phyloP scores from a whole-genome alignment of 2,329 filamentous ascomycete species.

The Cladophialophora chaetospira region DNA sequence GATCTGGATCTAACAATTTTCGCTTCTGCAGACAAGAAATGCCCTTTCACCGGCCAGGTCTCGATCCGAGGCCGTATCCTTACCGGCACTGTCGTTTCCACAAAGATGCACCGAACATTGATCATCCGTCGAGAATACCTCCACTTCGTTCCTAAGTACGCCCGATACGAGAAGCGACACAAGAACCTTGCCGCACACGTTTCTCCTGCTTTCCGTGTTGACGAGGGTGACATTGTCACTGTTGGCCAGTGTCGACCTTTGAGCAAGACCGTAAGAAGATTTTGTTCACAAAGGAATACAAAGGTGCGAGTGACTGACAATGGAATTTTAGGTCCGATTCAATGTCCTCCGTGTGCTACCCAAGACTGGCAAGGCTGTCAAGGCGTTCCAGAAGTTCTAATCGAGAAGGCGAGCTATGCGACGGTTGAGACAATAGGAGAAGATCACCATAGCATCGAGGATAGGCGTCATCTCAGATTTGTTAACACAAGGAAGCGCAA shows the following conservation, averaged over 20 bases:
- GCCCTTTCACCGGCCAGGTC: slow-evolving; percentile 98
- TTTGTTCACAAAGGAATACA: neutral
- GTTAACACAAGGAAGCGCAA: neutral
- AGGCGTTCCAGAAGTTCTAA: slow-evolving; percentile 99
- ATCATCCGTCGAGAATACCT: slow-evolving; percentile 99
- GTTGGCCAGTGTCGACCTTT: slow-evolving; percentile 99
- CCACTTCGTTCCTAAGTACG: slow-evolving; percentile 99
- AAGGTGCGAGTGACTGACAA: neutral
- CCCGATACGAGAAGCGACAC: slow-evolving; percentile 99
- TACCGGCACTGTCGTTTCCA: slow-evolving; percentile 97
- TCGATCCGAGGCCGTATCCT: slow-evolving; percentile 99
- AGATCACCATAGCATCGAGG: neutral
- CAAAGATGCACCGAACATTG: slow-evolving; percentile 99
- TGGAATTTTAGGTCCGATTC: slow-evolving; percentile 77
- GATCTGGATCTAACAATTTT: slow-evolving; percentile 32
- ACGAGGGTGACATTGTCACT: slow-evolving; percentile 98
- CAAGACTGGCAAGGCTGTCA: slow-evolving; percentile 94
- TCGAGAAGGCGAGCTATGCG: slow-evolving; percentile 12
- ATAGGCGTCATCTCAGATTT: neutral
- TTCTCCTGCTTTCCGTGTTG: slow-evolving; percentile 99
- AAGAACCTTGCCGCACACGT: slow-evolving; percentile 99
- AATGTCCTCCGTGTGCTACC: slow-evolving; percentile 99
- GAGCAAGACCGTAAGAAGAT: slow-evolving; percentile 88
- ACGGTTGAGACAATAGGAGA: neutral
- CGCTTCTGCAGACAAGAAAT: slow-evolving; percentile 88